phyloP scores from a whole-genome alignment of 2,329 filamentous ascomycete genomes.

The Sporothrix humicola region DNA sequence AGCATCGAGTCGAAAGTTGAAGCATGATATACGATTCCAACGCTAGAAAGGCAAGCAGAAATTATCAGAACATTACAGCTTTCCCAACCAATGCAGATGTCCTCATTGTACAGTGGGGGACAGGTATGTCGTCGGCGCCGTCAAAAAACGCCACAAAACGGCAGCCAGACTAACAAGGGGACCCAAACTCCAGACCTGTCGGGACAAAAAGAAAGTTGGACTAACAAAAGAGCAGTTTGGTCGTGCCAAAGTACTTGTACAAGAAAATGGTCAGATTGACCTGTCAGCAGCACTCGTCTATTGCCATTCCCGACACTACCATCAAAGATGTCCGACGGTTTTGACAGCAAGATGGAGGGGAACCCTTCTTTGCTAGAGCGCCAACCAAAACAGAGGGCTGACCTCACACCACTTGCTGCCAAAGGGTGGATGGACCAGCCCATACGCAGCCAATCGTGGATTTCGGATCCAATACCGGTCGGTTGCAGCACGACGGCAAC shows the following conservation, averaged over 20 bases:
- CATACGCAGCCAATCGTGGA: slow-evolving; percentile 28
- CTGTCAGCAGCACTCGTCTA: slow-evolving; percentile 17
- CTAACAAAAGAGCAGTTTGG: no score
- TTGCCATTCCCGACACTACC: not conserved
- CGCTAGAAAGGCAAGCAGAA: no score
- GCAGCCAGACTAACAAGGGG: not conserved
- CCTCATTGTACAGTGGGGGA: no score
- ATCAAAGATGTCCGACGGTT: not conserved
- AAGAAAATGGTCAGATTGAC: not conserved
- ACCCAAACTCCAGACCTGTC: not conserved
- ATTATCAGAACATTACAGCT: no score
- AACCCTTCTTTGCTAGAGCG: not conserved
- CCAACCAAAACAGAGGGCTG: slow-evolving; percentile 22
- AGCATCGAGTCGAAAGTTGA: no score
- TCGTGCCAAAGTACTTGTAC: not conserved
- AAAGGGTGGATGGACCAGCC: slow-evolving; percentile 6
- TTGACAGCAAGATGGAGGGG: not conserved
- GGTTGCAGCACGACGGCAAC: not conserved
- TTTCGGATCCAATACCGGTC: slow-evolving; percentile 22
- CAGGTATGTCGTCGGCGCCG: no score
- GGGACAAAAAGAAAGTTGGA: not conserved
- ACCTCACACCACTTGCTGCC: slow-evolving; percentile 22
- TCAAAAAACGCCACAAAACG: not conserved
- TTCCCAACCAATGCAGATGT: no score
- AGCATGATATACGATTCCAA: no score